A percentile compares a stretch with the other conserved stretches of the same genome.
Evolutionary conservation across 768 basidiomycete species (phyloP).

Genomic region (Leucogyrophana mollusca): DNA sequence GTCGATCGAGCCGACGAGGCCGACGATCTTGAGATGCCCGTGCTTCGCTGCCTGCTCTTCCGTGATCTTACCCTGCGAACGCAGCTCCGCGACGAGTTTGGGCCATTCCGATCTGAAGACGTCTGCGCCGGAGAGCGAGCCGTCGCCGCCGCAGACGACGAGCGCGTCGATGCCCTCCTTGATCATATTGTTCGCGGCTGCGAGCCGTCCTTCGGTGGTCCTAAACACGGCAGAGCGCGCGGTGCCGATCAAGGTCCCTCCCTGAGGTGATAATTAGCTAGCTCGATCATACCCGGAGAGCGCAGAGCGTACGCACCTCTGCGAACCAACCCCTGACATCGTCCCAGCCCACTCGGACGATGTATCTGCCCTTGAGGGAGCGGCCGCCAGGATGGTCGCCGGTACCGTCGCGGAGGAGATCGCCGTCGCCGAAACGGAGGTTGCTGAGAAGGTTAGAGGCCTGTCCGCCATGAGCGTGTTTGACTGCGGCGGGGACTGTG

Average conservation of each 20-base stretch:
- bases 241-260: constrained; percentile 95
- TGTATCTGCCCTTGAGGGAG: constrained; percentile 86
- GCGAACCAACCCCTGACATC: constrained; percentile 95
- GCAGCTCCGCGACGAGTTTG: constrained; percentile 67
- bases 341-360: constrained; percentile 96
- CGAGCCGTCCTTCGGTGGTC: constrained; percentile 82
- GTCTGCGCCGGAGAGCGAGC: constrained; percentile 94
- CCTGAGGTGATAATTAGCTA: constrained; percentile 46
- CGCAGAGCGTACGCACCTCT: constrained; percentile 54
- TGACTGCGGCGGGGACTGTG: constrained; percentile 23
- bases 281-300: neutral
- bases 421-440: constrained; percentile 81
- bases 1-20: constrained; percentile 98
- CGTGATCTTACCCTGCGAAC: constrained; percentile 72
- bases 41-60: constrained; percentile 68
- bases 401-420: constrained; percentile 76
- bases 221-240: constrained; percentile 85
- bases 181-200: constrained; percentile 88
- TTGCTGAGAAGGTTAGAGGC: constrained; percentile 56
- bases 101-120: constrained; percentile 95
- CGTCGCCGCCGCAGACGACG: constrained; percentile 97
- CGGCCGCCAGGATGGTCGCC: constrained; percentile 66
- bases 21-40: constrained; percentile 90
- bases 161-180: constrained; percentile 97
- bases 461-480: constrained; percentile 17